Base-by-base conservation (phyloP, 2,329 filamentous ascomycete species). In the Geosmithia flava region DNA sequence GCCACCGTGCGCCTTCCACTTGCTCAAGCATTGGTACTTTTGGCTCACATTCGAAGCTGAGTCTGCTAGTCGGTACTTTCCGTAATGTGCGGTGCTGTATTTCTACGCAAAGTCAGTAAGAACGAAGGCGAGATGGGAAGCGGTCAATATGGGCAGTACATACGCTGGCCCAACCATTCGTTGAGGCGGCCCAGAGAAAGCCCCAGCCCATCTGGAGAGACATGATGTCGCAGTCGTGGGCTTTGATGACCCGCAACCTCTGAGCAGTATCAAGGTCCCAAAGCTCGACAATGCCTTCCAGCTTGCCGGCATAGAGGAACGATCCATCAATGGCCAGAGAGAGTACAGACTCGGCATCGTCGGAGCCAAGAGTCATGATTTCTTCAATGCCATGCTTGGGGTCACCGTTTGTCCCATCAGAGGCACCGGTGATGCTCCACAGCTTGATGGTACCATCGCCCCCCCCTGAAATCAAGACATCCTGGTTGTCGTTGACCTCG, bases 181-280 rank as follows among this genome's bases (percentile, higher is more conserved):
- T 82, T n/a, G 88, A 87, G 16, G 86, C 90, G 54, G 85, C 91
- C 69, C 93, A 93, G 7, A 96, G 72, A 52, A 85, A 83, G 0
- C 89, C 88, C 67, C 87, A 88, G 20, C 86, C 84, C 64, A 96
- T 84, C 53, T 88, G 84, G 42, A 97, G 71, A 1, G 88, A 84
- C 72, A 94, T 88, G 45, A 97, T 79, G 61, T 97, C 88, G 42
- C 82, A 83, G 33, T 78, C 79, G 55, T 89, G 85, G 1, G 84
- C 81, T 59, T 85, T 89, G 59, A 98, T 84, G 17, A 87, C 89
- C 49, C 93, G 78, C 43, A 98, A 75, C 45, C 93, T 82, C 65
- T 98, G 93, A 48, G 85, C 82, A 0, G 93, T 97, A 60, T 97
- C 91, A 15, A 98, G 74, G 61, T 98, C 94, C 91, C 94, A 98